Conservation (phyloP, 768 basidiomycete species). For the Tricholoma saponaceum region DNA sequence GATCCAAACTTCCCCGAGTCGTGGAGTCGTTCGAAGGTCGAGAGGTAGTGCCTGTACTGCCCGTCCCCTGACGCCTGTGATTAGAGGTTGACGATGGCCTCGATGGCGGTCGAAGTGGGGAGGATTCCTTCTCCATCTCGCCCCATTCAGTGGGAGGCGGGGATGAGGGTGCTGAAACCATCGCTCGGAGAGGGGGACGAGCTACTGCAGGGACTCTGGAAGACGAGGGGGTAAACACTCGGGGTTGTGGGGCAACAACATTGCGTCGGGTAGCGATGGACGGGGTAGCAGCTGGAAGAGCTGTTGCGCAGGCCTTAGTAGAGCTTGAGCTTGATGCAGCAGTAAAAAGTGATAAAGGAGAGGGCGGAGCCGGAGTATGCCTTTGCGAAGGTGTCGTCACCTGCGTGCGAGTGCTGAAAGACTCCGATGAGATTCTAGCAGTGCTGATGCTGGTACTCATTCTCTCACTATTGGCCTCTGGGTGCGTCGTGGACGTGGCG, state of each 20-base stretch:
- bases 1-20: conserved; percentile 9
- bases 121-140: neutral
- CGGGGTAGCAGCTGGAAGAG: conserved; percentile 5
- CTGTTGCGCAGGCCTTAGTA: conserved; percentile 4
- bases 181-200: neutral
- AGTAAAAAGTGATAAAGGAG: conserved; percentile 5
- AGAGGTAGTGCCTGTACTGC: neutral
- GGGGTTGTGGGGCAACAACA: conserved; percentile 1
- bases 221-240: neutral
- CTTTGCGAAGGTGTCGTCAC: neutral
- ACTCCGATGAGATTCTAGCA: neutral
- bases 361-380: conserved; percentile 5
- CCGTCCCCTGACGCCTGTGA: neutral
- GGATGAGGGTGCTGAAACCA: neutral
- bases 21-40: conserved; percentile 2
- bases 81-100: neutral
- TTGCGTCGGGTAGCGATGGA: conserved; percentile 7
- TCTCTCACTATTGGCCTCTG: conserved; percentile 3
- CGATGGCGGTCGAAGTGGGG: neutral
- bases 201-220: neutral
- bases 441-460: neutral
- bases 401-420: neutral
- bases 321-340: conserved; percentile 2
- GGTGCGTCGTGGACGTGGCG: conserved; percentile 1
- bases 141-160: conserved; percentile 7